Evolutionary conservation across 345 rosid genomes (phyloP).

Genomic region (Melaleuca quinquenervia): DNA sequence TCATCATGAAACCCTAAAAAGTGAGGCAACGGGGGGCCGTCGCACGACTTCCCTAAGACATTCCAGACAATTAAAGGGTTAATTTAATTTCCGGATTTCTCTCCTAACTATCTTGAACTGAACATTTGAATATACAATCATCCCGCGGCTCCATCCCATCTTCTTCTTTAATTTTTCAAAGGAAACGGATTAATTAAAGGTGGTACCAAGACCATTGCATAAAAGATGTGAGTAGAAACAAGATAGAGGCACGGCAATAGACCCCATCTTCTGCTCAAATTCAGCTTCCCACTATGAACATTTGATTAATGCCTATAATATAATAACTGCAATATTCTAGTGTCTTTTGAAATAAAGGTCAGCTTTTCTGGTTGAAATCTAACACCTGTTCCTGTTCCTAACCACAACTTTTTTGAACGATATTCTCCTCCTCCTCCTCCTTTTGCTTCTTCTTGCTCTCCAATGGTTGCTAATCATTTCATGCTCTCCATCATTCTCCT

Average conservation of each 20-base stretch:
- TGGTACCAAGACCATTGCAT: not conserved
- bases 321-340: not conserved
- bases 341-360: not conserved
- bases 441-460: not conserved
- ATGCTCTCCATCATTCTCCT: not conserved
- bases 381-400: conserved; percentile 48
- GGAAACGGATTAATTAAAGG: not conserved
- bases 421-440: not conserved
- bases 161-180: not conserved
- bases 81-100: not conserved
- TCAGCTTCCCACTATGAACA: not conserved
- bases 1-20: not conserved
- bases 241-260: not conserved
- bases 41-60: not conserved
- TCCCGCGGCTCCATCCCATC: not conserved
- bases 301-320: not conserved
- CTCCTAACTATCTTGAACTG: not conserved
- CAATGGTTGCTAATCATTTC: not conserved
- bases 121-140: not conserved
- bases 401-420: conserved; percentile 1
- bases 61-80: not conserved
- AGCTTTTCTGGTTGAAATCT: conserved; percentile 21
- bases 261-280: not conserved
- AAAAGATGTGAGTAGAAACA: not conserved
- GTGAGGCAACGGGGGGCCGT: not conserved